Conservation (phyloP, 257 asterid species). For the Primulina huaijiensis region DNA sequence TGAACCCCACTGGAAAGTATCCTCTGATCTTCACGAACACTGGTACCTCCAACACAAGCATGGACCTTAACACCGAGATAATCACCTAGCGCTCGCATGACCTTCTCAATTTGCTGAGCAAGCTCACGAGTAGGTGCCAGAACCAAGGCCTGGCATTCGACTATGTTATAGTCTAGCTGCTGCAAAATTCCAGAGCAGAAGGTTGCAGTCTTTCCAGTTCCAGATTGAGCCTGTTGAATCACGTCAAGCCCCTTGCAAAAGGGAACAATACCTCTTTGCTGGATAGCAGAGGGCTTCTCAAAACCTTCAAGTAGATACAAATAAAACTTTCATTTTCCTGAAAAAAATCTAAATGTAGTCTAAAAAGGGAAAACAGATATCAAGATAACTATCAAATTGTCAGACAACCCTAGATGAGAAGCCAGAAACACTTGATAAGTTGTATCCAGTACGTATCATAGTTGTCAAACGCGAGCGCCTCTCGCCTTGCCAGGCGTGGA, state of each 20-base stretch:
- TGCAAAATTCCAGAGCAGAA: slow-evolving; percentile 62
- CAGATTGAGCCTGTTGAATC: slow-evolving; percentile 59
- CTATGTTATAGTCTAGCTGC: slow-evolving; percentile 45
- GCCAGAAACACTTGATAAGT: background rate
- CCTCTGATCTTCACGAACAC: slow-evolving; percentile 61
- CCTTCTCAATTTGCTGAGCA: slow-evolving; percentile 62
- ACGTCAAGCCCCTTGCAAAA: slow-evolving; percentile 61
- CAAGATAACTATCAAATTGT: background rate
- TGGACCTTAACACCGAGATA: slow-evolving; percentile 59
- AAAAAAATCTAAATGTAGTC: background rate
- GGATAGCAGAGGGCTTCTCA: slow-evolving; percentile 66
- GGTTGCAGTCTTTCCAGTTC: slow-evolving; percentile 64
- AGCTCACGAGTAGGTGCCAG: slow-evolving; percentile 66
- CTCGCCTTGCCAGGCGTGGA: too few relatives aligned
- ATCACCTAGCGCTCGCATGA: slow-evolving; percentile 58
- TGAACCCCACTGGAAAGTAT: slow-evolving; percentile 57
- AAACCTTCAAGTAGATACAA: slow-evolving; percentile 37
- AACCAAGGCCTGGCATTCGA: slow-evolving; percentile 58
- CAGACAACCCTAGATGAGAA: background rate
- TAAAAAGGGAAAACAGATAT: background rate
- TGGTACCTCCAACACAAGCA: slow-evolving; percentile 63
- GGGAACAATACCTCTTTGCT: slow-evolving; percentile 62
- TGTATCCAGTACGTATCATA: background rate
- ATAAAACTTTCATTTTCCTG: background rate
- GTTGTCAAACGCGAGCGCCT: too few relatives aligned